Base-by-base conservation (phyloP, 441 rosid species). In the Erodium texanum region DNA sequence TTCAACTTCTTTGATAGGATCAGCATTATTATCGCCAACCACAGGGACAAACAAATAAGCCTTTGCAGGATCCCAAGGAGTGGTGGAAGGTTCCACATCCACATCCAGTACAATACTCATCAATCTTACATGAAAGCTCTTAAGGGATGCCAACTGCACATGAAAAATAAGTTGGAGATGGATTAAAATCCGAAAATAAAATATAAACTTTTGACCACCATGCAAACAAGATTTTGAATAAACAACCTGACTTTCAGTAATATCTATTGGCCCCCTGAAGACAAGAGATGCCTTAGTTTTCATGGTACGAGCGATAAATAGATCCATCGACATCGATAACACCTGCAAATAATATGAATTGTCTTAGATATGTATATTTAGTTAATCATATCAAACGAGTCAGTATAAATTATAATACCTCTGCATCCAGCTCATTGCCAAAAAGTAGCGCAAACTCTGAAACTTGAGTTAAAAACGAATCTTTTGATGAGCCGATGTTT, bases 361-460 rank as follows among this genome's bases (percentile, higher is more conserved):
- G 66, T 78, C 36, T 41, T 56, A 56, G 64, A 69, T 7, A 66
- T 75, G n/a, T n/a, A 61, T 48, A 52, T 14, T 59, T 54, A 7
- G 24, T 43, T 50, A 34, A 71, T 62, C 67, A 68, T 34, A 34
- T 41, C 52, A 16, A 22, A 68, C 22, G 52, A 71, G 65, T 56
- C 15, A 66, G 58, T 54, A 71, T 19, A 27, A 65, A 20, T 70
- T 20, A 68, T 18, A 61, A 65, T 80, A 95, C 99, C 99, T 95
- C 99, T 89, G 97, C 98, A 95, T 95, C 99, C 96, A 95, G 97
- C 93, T 90, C 92, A 74, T 83, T 89, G 91, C 98, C 95, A 86
- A 90, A 90, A 75, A 95, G 82, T 80, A 95, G 85, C 5, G 98
- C 96, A 76, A 92, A 95, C 23, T 89, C 89, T 67, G 96, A 89